Evolutionary conservation across 768 basidiomycete genomes (phyloP), one percentile per base, ranked within the genome.

Genomic region (Trametes cingulata): DNA sequence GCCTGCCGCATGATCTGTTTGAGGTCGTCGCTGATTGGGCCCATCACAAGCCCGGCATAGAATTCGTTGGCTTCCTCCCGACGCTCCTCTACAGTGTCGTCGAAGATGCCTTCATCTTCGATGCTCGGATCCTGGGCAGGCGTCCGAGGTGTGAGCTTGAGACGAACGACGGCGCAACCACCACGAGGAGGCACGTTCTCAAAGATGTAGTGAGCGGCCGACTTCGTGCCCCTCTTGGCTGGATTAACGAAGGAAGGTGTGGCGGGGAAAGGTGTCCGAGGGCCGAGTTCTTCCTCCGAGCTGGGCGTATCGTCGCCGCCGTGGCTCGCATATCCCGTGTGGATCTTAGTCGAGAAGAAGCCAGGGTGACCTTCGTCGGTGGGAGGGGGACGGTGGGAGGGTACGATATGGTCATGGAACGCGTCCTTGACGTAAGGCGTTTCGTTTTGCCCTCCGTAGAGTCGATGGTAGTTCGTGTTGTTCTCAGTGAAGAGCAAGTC

Each of bases 1-100:
- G 95, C 97, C 75, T 98, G 97, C 62, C 97, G 81, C 93, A 93
- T 97, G 65, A 99, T 90, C 73, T 96, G 95, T 72, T 86, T 88
- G 67, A 98, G 76, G 75, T 99, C 97, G 59, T 97, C 93, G 68
- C 85, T 91, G 69, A 96, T 87, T 14, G 91, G 86, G 3, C 93
- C 93, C 64, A 87, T 81, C 40, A 87, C 86, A 54, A 98, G 80
- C 5, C 83, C 80, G 40, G 81, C 79, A 74, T 98, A 99, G 71
- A 99, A 99, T 75, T 99, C 97, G 71, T 98, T 93, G 6, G 95
- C 93, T 72, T 99, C 97, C 64, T 88, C 82, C 51, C 95, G 80
- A 45, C 97, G 82, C 71, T 95, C 93, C 67, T 98, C 96, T 24
- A 99, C 80, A 36, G 82, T 81, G 63, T 88, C 89, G 65, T 99